Evolutionary conservation across 83 land plant species (phyloP).

Genomic region (Picea mariana): DNA sequence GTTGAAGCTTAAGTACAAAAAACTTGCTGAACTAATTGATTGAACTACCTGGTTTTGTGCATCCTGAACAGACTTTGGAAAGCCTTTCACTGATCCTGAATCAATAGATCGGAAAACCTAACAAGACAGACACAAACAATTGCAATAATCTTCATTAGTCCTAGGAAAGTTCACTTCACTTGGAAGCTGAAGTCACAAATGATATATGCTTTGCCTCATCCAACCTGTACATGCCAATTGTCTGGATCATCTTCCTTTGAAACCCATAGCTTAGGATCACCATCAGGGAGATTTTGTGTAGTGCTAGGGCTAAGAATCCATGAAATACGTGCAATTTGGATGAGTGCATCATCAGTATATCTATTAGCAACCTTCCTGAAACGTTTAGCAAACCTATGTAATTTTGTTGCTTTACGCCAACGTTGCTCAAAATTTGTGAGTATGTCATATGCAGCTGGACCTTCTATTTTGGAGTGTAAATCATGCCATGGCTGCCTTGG

Average conservation of each 20-base stretch:
- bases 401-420: constrained; percentile 72
- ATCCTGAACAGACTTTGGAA: constrained; percentile 59
- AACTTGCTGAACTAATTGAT: not conserved
- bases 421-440: constrained; percentile 91
- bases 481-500: constrained; percentile 99
- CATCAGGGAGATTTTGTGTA: constrained; percentile 17
- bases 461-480: constrained; percentile 85
- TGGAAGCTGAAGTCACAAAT: not conserved
- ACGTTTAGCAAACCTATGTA: constrained; percentile 37
- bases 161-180: not conserved
- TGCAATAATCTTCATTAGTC: not conserved
- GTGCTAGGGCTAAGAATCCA: constrained; percentile 71
- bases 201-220: not conserved
- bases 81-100: constrained; percentile 91
- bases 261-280: constrained; percentile 36
- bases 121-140: constrained; percentile 10
- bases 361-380: constrained; percentile 38
- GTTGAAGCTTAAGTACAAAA: not conserved
- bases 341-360: constrained; percentile 70
- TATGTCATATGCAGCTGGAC: constrained; percentile 93
- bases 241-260: constrained; percentile 62
- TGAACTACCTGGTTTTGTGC: constrained; percentile 49
- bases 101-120: constrained; percentile 94
- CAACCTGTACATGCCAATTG: constrained; percentile 87
- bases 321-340: constrained; percentile 72